Evolutionary conservation across 371 early-diverging fungal species (phyloP).

Genomic region (Lichtheimia corymbifera): DNA sequence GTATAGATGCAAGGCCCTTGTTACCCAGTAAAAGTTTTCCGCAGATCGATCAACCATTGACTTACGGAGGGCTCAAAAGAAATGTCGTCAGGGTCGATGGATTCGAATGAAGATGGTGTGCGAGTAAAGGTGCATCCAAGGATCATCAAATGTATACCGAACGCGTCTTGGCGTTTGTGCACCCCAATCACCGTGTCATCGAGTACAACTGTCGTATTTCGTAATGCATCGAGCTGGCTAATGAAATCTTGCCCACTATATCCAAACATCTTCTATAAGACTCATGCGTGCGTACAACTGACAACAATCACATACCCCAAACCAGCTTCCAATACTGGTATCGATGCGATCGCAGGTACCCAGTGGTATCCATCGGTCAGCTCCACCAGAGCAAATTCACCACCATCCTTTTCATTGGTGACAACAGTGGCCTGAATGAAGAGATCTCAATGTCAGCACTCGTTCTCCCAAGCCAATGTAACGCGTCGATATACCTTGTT

Average conservation of each 20-base stretch:
- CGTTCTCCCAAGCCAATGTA: no score
- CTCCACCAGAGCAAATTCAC: neutral
- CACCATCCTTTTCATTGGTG: neutral
- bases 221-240: neutral
- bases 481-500: no score
- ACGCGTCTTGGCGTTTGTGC: neutral
- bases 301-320: slow-evolving; percentile 1
- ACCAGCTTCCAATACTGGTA: neutral
- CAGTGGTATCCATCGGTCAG: slow-evolving; percentile 3
- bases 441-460: no score
- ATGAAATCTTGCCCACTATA: neutral
- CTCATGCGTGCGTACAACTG: no score
- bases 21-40: neutral
- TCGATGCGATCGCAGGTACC: neutral
- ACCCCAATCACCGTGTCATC: neutral
- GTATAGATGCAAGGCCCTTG: neutral
- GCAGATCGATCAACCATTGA: slow-evolving; percentile 1
- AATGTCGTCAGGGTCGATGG: neutral
- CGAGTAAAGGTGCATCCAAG: neutral
- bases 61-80: neutral
- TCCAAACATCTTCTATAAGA: neutral
- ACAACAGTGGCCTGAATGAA: neutral
- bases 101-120: neutral
- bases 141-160: neutral
- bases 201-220: neutral